Conservation (phyloP, 2,329 filamentous ascomycete genomes). For the Alternaria solani region DNA sequence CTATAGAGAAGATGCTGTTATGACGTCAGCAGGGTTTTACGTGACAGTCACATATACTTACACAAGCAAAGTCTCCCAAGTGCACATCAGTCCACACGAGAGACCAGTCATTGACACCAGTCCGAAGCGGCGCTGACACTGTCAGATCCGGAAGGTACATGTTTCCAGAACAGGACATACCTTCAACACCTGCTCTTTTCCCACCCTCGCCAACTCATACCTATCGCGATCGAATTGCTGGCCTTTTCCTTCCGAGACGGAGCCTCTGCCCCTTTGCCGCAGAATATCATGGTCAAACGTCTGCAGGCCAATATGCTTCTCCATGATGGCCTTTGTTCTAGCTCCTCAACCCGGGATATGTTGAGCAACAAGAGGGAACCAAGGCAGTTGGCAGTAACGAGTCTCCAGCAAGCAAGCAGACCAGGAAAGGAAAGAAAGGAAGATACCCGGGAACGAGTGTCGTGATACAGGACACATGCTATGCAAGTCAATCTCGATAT, state of each 20-base stretch:
- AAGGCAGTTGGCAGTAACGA: slow-evolving; percentile 12
- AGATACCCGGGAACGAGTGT: slow-evolving; percentile 23
- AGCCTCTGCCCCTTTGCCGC: slow-evolving; percentile 30
- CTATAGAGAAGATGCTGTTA: slow-evolving; percentile 43
- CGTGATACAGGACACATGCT: slow-evolving; percentile 46
- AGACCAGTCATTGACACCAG: slow-evolving; percentile 49
- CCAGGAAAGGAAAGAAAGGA: slow-evolving; percentile 29
- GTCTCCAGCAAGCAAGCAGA: slow-evolving; percentile 21
- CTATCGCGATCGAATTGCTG: slow-evolving; percentile 42
- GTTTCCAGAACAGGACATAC: slow-evolving; percentile 20
- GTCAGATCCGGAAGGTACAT: slow-evolving; percentile 12
- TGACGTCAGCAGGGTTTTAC: slow-evolving; percentile 4
- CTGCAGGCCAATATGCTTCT: slow-evolving; percentile 42
- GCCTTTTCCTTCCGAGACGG: slow-evolving; percentile 36
- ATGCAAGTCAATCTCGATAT: slow-evolving; percentile 48
- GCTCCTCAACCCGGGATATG: background rate
- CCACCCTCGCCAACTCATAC: slow-evolving; percentile 47
- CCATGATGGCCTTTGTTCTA: slow-evolving; percentile 28
- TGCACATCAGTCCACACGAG: slow-evolving; percentile 49
- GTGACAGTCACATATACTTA: slow-evolving; percentile 22
- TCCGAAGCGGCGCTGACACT: slow-evolving; percentile 46
- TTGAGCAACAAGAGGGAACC: slow-evolving; percentile 1
- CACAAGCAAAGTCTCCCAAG: slow-evolving; percentile 51
- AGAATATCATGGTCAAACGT: slow-evolving; percentile 37
- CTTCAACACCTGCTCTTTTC: slow-evolving; percentile 49